A percentile compares a stretch with the other conserved stretches of the same genome.
These are phyloP conservation scores for Cyclaneusma minus DNA, from an alignment of 2,329 filamentous ascomycete genomes.

Conservation along the genomic window DNA sequence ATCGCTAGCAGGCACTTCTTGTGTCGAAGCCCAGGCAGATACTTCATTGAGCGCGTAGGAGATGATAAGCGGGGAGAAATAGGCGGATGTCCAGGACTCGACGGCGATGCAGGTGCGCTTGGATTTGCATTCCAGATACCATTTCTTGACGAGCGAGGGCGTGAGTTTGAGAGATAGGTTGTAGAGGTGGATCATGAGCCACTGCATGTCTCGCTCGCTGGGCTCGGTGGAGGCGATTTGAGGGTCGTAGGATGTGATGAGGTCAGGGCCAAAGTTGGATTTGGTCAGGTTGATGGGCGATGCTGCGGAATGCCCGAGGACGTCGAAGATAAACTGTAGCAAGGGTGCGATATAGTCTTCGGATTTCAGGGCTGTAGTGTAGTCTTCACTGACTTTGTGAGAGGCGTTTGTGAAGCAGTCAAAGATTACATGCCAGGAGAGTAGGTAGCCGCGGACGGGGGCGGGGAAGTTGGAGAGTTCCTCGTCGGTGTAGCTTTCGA, in stretches of 20 bases:
- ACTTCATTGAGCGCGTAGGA: slow-evolving; percentile 51
- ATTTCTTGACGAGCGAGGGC: slow-evolving; percentile 64
- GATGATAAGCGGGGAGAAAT: slow-evolving; percentile 60
- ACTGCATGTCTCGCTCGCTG: slow-evolving; percentile 61
- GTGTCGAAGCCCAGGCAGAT: slow-evolving; percentile 43
- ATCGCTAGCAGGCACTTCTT: slow-evolving; percentile 28
- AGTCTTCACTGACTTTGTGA: slow-evolving; percentile 69
- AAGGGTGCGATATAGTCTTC: slow-evolving; percentile 53
- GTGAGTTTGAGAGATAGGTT: slow-evolving; percentile 66
- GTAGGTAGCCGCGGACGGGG: slow-evolving; percentile 60
- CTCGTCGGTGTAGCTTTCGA: slow-evolving; percentile 50
- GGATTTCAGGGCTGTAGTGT: slow-evolving; percentile 63
- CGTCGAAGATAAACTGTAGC: slow-evolving; percentile 67
- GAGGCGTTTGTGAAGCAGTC: slow-evolving; percentile 69
- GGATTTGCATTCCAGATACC: slow-evolving; percentile 71
- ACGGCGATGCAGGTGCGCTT: slow-evolving; percentile 68
- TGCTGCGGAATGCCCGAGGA: slow-evolving; percentile 64
- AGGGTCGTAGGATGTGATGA: slow-evolving; percentile 40
- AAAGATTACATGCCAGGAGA: slow-evolving; percentile 83
- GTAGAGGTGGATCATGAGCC: slow-evolving; percentile 73
- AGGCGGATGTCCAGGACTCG: slow-evolving; percentile 72
- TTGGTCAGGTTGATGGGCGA: slow-evolving; percentile 61
- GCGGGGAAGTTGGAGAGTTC: slow-evolving; percentile 54
- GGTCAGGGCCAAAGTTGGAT: slow-evolving; percentile 38
- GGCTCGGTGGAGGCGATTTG: slow-evolving; percentile 37